These are phyloP conservation scores for Xylaria sp. DNA, from an alignment of 2,329 filamentous ascomycete species.

Conservation along the genomic window DNA sequence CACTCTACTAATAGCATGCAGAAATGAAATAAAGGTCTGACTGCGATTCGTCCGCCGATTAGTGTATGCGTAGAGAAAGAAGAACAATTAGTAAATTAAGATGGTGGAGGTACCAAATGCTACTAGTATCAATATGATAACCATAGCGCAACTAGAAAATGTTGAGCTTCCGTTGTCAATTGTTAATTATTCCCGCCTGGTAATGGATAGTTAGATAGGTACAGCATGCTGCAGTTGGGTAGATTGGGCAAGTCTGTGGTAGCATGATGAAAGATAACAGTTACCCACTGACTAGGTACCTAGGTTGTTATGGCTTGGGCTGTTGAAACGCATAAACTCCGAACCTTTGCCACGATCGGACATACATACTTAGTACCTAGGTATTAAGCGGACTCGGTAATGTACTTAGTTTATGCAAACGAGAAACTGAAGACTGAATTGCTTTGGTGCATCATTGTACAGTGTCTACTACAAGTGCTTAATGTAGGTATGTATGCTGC, in stretches of 20 bases:
- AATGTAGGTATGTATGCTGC: background rate
- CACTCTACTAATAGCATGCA: background rate
- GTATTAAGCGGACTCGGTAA: background rate
- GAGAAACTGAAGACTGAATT: background rate
- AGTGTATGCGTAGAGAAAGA: background rate
- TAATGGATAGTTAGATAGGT: background rate
- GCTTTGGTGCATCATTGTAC: background rate
- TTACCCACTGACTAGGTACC: too few relatives aligned
- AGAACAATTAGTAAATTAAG: background rate
- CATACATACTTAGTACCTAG: too few relatives aligned
- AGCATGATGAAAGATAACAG: slow-evolving; percentile 20
- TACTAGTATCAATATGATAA: slow-evolving; percentile 13
- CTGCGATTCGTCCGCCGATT: background rate
- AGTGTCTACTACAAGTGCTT: background rate
- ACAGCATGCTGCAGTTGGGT: too few relatives aligned
- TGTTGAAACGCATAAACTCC: background rate
- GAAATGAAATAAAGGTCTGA: slow-evolving; percentile 3
- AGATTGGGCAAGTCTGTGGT: background rate
- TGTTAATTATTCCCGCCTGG: slow-evolving; percentile 7
- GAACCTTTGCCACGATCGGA: slow-evolving; percentile 6
- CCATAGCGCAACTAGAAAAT: slow-evolving; percentile 7
- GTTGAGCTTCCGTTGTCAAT: slow-evolving; percentile 4
- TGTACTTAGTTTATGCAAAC: background rate
- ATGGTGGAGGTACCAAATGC: slow-evolving; percentile 8
- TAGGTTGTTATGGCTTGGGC: too few relatives aligned